Conservation (phyloP, 1,139 yeast genomes). For the Saccharomycopsis hybrid region DNA sequence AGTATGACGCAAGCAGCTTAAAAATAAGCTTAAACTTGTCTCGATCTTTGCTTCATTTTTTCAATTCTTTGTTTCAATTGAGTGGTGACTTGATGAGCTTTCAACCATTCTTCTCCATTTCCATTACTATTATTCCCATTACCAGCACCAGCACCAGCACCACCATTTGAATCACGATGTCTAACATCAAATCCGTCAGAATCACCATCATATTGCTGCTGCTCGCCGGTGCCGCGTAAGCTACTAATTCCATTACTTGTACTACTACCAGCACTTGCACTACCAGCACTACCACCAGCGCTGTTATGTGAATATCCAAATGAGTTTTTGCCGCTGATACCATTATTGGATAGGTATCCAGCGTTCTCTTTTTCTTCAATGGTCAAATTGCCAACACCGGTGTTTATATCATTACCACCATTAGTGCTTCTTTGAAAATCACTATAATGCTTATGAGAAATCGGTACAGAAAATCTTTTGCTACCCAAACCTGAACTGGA, state of each 20-base stretch:
- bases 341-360: conserved; percentile 23
- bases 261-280: conserved; percentile 24
- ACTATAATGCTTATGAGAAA: not conserved
- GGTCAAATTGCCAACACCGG: conserved; percentile 19
- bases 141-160: conserved; percentile 2
- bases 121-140: conserved; percentile 2
- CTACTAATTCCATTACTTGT: not conserved
- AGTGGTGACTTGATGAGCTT: conserved; percentile 85
- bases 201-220: conserved; percentile 6
- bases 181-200: conserved; percentile 11
- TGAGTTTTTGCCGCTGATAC: too few species aligned
- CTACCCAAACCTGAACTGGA: not conserved
- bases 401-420: conserved; percentile 5
- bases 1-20: too few species aligned
- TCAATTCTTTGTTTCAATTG: conserved; percentile 83
- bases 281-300: conserved; percentile 25
- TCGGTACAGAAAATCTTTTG: not conserved
- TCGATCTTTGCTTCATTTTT: conserved; percentile 71
- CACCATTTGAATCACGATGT: conserved; percentile 5
- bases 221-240: not conserved
- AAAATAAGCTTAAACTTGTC: conserved; percentile 29
- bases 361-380: conserved; percentile 22
- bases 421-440: not conserved
- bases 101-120: conserved; percentile 71
- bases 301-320: too few species aligned